phyloP scores from a whole-genome alignment of 495 filamentous ascomycete genomes.

The Lasiosphaeriaceae sp. region DNA sequence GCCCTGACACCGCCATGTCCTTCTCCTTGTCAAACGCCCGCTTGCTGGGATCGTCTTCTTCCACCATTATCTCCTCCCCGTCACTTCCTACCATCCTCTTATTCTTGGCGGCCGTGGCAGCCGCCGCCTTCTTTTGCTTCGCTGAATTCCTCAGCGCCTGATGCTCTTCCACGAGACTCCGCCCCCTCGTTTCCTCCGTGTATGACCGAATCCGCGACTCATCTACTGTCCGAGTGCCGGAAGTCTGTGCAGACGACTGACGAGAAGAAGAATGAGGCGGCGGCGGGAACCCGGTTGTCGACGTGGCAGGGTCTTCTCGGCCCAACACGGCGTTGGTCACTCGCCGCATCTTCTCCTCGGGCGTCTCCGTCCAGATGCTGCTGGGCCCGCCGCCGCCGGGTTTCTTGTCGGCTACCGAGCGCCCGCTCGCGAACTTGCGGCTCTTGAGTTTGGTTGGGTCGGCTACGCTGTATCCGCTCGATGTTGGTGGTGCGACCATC shows the following conservation, averaged over 20 bases:
- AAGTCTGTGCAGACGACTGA: background rate
- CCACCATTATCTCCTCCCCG: constrained; percentile 50
- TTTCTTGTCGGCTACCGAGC: constrained; percentile 30
- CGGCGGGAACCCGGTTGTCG: background rate
- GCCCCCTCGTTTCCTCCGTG: constrained; percentile 52
- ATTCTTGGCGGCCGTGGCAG: background rate
- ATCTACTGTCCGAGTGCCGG: constrained; percentile 39
- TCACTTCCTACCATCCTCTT: constrained; percentile 22
- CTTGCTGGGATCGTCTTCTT: constrained; percentile 88
- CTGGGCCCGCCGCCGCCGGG: constrained; percentile 39
- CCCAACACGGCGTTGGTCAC: constrained; percentile 86
- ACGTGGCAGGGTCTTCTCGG: constrained; percentile 34
- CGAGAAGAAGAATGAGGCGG: background rate
- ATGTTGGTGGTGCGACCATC: constrained; percentile 85
- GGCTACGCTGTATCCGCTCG: constrained; percentile 55
- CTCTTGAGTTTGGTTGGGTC: constrained; percentile 81
- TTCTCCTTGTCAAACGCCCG: constrained; percentile 90
- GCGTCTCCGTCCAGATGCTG: constrained; percentile 86
- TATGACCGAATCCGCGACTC: constrained; percentile 30
- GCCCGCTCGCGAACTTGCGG: constrained; percentile 65
- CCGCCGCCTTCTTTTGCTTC: constrained; percentile 2
- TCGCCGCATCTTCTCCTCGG: constrained; percentile 78
- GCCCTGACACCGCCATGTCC: constrained; percentile 77
- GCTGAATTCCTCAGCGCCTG: constrained; percentile 26
- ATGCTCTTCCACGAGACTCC: constrained; percentile 62